Base-by-base conservation (phyloP, 768 basidiomycete species). In the Amanita exitialis region DNA sequence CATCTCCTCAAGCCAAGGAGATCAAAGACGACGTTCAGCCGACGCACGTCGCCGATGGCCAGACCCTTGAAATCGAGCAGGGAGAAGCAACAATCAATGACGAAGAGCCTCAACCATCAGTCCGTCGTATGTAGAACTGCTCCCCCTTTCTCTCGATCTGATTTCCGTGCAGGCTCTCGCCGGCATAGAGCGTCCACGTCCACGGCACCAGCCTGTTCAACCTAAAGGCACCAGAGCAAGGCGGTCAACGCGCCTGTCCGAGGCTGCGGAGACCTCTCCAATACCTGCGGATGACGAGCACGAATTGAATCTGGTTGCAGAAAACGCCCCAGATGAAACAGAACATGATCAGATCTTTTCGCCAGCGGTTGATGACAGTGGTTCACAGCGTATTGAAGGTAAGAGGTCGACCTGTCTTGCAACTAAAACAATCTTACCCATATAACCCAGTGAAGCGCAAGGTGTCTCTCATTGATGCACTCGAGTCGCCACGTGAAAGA, bases 381-480 rank as follows among this genome's bases (percentile, higher is more conserved):
- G 50, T 37, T 51, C 57, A 3, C 64, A 63, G 34, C 63, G 66
- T 9, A 59, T 62, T 54, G 66, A 69, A 37, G 66, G 66, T 68
- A 44, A 9, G 54, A 10, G 38, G 9, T n/a, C 34, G 12, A n/a
- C 15, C 10, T 53, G 30, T 45, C 32, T n/a, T 30, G 48, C 37
- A 45, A 28, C 16, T 37, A 42, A 1, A 42, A 4, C 43, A 12
- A 23, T n/a, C 35, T 48, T 13, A 45, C 37, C n/a, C 16, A 15
- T 18, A 6, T 18, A 44, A 13, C 13, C 6, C 59, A 82, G 83
- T 72, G 28, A 87, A 87, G 67, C 79, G 85, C 23, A 85, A 84
- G 58, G 76, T 76, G 2, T 79, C 78, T 3, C 71, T 78, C 38
- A 57, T 70, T 15, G 82, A 79, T 51, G 64, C 60, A n/a, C 53